Conservation (phyloP, 148 eudicot species). For the Dianthus caryophyllus region DNA sequence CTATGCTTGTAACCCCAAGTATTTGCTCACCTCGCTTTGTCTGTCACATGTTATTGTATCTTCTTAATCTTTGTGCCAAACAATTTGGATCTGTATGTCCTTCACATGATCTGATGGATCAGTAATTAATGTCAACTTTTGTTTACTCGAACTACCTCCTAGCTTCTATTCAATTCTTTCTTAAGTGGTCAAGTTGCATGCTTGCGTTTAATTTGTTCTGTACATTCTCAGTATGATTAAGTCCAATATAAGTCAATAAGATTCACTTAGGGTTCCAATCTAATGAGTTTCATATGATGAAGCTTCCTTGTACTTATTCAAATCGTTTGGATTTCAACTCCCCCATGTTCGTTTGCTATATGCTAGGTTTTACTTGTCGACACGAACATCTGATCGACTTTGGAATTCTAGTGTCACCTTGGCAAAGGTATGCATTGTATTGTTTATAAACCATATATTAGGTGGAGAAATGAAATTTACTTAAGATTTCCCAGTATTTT, state of each 20-base stretch:
- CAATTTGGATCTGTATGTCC: too few relatives aligned
- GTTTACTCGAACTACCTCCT: background rate
- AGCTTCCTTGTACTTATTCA: background rate
- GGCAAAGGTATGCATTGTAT: slow-evolving; percentile 49
- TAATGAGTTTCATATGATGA: too few relatives aligned
- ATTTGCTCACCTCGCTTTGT: too few relatives aligned
- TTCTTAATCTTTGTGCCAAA: too few relatives aligned
- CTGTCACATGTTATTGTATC: too few relatives aligned
- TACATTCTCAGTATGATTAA: background rate
- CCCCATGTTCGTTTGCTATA: slow-evolving; percentile 11
- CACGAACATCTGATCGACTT: slow-evolving; percentile 72
- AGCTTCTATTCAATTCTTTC: background rate
- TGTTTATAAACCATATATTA: too few relatives aligned
- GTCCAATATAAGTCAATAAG: background rate
- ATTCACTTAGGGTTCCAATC: background rate
- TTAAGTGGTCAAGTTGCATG: background rate
- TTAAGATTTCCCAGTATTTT: background rate
- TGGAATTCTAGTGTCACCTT: slow-evolving; percentile 67
- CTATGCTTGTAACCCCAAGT: too few relatives aligned
- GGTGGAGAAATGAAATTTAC: background rate
- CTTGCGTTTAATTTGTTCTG: background rate
- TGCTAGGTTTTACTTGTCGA: slow-evolving; percentile 78
- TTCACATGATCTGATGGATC: too few relatives aligned
- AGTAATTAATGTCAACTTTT: background rate
- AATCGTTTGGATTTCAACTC: background rate